These are phyloP conservation scores for Heterobasidion parviporum DNA, from an alignment of 1,284 basidiomycete genomes.

Conservation along the genomic window DNA sequence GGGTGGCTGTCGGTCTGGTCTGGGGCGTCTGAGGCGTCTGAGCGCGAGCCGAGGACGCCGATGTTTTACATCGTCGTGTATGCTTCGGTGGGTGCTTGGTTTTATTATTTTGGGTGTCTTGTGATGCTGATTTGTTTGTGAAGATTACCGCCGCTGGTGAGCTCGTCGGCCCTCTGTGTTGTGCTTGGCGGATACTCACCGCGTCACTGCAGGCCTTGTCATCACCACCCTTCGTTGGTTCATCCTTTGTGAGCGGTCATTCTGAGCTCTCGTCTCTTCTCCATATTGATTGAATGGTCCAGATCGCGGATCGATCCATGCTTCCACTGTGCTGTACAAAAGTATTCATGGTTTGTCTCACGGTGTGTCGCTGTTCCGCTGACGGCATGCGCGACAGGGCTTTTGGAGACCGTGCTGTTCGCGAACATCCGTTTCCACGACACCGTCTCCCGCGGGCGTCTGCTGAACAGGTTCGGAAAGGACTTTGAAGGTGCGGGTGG, in stretches of 20 bases:
- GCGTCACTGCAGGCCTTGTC: slow-evolving; percentile 40
- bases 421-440: slow-evolving; percentile 93
- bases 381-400: slow-evolving; percentile 26
- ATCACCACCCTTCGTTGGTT: slow-evolving; percentile 62
- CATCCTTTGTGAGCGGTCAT: slow-evolving; percentile 42
- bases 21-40: slow-evolving; percentile 28
- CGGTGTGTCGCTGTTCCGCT: slow-evolving; percentile 1
- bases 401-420: slow-evolving; percentile 83
- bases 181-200: background rate
- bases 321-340: slow-evolving; percentile 65
- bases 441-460: slow-evolving; percentile 79
- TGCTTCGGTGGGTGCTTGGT: slow-evolving; percentile 39
- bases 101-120: slow-evolving; percentile 4
- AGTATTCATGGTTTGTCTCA: slow-evolving; percentile 31
- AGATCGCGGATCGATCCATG: slow-evolving; percentile 66
- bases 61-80: slow-evolving; percentile 77
- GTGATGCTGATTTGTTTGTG: background rate
- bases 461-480: slow-evolving; percentile 88
- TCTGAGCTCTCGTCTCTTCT: slow-evolving; percentile 1
- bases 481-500: slow-evolving; percentile 74
- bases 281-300: slow-evolving; percentile 1
- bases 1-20: slow-evolving; percentile 82
- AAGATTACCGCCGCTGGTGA: slow-evolving; percentile 35
- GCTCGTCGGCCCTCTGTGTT: slow-evolving; percentile 5
- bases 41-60: slow-evolving; percentile 36